These are phyloP conservation scores for Inga oerstediana DNA, from an alignment of 306 rosid genomes.

Conservation along the genomic window DNA sequence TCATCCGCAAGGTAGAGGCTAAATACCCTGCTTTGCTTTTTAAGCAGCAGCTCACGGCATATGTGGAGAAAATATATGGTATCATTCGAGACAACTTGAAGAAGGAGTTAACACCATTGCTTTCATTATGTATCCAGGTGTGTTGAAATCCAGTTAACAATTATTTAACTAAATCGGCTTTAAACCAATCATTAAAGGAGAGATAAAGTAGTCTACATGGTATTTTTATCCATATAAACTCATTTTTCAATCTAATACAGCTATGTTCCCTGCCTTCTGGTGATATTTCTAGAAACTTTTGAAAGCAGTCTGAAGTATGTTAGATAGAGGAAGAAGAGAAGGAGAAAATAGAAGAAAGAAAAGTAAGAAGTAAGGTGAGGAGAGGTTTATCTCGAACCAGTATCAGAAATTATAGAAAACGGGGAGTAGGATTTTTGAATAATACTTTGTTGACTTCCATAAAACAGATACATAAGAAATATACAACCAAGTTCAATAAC, in stretches of 20 bases:
- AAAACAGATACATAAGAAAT: too few species aligned
- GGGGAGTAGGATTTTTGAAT: too few species aligned
- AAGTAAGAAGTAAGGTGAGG: too few species aligned
- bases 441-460: too few species aligned
- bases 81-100: conserved; percentile 96
- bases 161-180: conserved; percentile 11
- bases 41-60: conserved; percentile 99
- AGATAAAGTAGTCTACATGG: conserved; percentile 6
- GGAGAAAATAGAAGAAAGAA: too few species aligned
- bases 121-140: conserved; percentile 95
- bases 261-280: conserved; percentile 19
- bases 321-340: too few species aligned
- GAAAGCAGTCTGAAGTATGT: conserved; percentile 10
- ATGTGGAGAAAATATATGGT: conserved; percentile 98
- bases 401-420: too few species aligned
- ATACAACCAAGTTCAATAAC: too few species aligned
- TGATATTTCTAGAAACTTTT: conserved; percentile 30
- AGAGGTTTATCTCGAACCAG: too few species aligned
- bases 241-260: conserved; percentile 10
- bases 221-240: conserved; percentile 12
- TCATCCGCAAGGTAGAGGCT: conserved; percentile 91
- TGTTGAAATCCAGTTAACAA: conserved; percentile 25
- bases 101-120: conserved; percentile 76
- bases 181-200: conserved; percentile 29
- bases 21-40: conserved; percentile 98